Evolutionary conservation across 495 filamentous ascomycete species (phyloP).

Genomic region (Tetracladium setigerum): DNA sequence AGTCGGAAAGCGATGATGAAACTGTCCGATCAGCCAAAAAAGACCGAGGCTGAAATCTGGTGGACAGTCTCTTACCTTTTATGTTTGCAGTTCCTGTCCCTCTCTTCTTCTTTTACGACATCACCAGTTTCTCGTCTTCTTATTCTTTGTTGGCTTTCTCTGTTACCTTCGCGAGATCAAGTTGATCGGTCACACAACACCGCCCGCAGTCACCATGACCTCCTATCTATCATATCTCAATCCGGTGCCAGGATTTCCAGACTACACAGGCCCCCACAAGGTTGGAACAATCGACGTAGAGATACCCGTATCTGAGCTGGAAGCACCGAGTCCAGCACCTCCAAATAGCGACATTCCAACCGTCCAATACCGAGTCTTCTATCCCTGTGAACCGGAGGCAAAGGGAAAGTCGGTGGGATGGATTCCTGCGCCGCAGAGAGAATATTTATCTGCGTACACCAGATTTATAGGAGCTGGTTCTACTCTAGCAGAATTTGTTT

Average conservation of each 20-base stretch:
- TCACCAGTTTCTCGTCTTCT: too few relatives aligned
- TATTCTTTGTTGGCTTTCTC: too few relatives aligned
- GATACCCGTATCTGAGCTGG: constrained; percentile 54
- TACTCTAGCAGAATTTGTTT: constrained; percentile 47
- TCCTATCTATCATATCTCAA: constrained; percentile 35
- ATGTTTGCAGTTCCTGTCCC: too few relatives aligned
- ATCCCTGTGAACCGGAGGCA: constrained; percentile 48
- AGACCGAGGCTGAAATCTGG: too few relatives aligned
- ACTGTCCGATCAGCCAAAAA: too few relatives aligned
- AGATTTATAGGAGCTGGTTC: constrained; percentile 55
- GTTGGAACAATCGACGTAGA: constrained; percentile 73
- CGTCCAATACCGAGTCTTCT: constrained; percentile 68
- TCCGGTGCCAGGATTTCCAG: constrained; percentile 55
- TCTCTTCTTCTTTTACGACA: too few relatives aligned
- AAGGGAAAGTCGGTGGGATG: constrained; percentile 41
- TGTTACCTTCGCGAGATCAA: too few relatives aligned
- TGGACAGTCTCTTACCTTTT: too few relatives aligned
- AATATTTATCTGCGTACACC: constrained; percentile 58
- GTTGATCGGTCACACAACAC: too few relatives aligned
- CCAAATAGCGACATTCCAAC: constrained; percentile 46
- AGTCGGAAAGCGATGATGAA: too few relatives aligned
- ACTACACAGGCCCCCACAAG: constrained; percentile 62
- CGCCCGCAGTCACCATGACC: constrained; percentile 12
- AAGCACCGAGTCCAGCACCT: constrained; percentile 40
- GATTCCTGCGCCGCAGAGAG: constrained; percentile 65